A percentile compares a stretch with the other conserved stretches of the same genome.
Conservation (phyloP, 805 yeast species). For the Dipodascus geniculatus region DNA sequence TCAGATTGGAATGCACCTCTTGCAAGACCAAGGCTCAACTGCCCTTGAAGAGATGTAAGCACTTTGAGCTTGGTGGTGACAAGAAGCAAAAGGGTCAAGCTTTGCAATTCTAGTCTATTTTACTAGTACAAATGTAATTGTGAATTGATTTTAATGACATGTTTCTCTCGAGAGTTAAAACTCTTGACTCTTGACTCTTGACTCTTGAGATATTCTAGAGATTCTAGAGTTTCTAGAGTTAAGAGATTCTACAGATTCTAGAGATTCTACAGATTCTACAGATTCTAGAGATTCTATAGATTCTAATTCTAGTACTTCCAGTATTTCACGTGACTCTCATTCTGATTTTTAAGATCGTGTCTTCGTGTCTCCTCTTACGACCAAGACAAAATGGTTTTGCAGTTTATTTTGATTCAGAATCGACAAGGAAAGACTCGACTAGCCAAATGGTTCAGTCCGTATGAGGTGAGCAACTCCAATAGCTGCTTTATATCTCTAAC, state of each 20-base stretch:
- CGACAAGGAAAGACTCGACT: constrained; percentile 89
- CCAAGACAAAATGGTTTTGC: constrained; percentile 48
- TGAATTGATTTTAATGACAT: not conserved
- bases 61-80: constrained; percentile 99
- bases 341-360: not conserved
- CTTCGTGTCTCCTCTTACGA: not conserved
- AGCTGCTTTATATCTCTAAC: constrained; percentile 18
- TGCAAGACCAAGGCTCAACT: constrained; percentile 99
- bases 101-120: constrained; percentile 87
- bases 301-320: no score
- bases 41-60: constrained; percentile 98
- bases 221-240: no score
- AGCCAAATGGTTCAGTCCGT: constrained; percentile 60
- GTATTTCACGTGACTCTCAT: not conserved
- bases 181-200: no score
- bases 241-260: no score
- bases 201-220: no score
- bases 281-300: no score
- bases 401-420: constrained; percentile 72
- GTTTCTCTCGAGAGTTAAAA: not conserved
- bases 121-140: no score
- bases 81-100: constrained; percentile 99
- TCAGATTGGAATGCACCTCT: constrained; percentile 96
- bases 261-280: no score
- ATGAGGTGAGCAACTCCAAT: constrained; percentile 24